Base-by-base conservation (phyloP, 2,329 filamentous ascomycete genomes). In the Paecilomyces formosus region DNA sequence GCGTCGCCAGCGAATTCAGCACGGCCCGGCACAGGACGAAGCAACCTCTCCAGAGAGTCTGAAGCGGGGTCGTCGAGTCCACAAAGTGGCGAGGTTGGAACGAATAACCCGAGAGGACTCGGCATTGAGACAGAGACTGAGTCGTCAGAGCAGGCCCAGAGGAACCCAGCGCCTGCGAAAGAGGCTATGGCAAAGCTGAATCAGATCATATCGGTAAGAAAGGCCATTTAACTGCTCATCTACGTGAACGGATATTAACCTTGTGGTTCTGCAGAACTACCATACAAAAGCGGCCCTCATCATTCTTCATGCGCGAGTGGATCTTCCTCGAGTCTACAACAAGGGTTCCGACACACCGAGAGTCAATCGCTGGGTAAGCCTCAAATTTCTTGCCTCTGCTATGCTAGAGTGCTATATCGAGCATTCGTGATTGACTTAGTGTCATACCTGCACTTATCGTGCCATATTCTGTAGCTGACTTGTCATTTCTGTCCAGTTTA, bases 241-340 rank as follows among this genome's bases (percentile, higher is more conserved):
- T 26, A 21, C 15, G 2, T 8, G 13, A 18, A 45, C 18, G 18
- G 15, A 18, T 45, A n/a, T n/a, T 45, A 3, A 45, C 39, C 39
- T 45, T n/a, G 1, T 30, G 55, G 5, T 55, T 35, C 9, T 8
- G 11, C 68, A 97, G 92, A 96, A 97, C 72, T 94, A 96, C 75
- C 90, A 92, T 72, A 87, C 86, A 65, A 97, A 97, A 78, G 88
- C 90, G 35, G 90, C 92, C 45, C 83, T 94, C 55, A 84, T 94
- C 55, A 87, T 97, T 57, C 79, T 96, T 35, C 89, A 92, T 64
- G 89, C 92, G 9, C 84, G 93, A 65, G 86, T 92, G 62, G 85
- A 86, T 57, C 81, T 95, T 8, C 76, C 87, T 69, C 75, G 83
- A 71, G 71, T 77, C 33, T 82, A 79, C 69, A 81, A 74, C 28